These are phyloP conservation scores for Cryphonectria nitschkei DNA, from an alignment of 2,329 filamentous ascomycete genomes.

Conservation along the genomic window DNA sequence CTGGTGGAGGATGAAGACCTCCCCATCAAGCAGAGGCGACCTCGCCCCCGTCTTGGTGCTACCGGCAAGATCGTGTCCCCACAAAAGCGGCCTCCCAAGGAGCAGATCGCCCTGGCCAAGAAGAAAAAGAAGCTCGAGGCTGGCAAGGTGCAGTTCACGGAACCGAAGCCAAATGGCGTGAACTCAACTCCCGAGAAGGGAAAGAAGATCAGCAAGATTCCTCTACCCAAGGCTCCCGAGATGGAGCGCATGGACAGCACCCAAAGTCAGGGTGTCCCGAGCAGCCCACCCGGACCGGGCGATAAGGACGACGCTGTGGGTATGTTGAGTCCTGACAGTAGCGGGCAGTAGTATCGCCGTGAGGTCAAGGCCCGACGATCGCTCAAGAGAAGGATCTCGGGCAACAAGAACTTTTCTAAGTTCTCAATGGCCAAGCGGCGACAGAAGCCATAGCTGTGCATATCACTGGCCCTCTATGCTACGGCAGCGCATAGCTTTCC, in stretches of 20 bases:
- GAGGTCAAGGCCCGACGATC: neutral
- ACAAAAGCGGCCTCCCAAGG: conserved; percentile 79
- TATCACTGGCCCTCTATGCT: neutral
- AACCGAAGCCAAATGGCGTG: conserved; percentile 41
- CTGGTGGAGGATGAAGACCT: conserved; percentile 94
- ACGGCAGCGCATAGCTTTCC: neutral
- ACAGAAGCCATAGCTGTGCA: neutral
- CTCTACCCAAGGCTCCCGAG: conserved; percentile 44
- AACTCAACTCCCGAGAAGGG: conserved; percentile 43
- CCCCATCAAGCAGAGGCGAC: conserved; percentile 86
- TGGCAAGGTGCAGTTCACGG: conserved; percentile 54
- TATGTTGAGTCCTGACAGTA: conserved; percentile 86
- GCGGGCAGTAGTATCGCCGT: conserved; percentile 50
- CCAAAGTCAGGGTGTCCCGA: conserved; percentile 61
- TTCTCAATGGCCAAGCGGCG: neutral
- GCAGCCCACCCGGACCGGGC: conserved; percentile 57
- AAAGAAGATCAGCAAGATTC: conserved; percentile 55
- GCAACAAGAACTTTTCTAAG: neutral
- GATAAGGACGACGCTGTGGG: conserved; percentile 67
- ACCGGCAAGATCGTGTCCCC: conserved; percentile 87
- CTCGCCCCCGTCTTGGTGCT: conserved; percentile 64
- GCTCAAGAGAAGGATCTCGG: neutral
- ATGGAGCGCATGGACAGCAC: conserved; percentile 65
- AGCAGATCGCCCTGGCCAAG: conserved; percentile 82
- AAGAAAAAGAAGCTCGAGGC: conserved; percentile 80